Evolutionary conservation across 352 stramenopile species (phyloP), one percentile per base, ranked within the genome.

Genomic region (Phytopythium montanum): DNA sequence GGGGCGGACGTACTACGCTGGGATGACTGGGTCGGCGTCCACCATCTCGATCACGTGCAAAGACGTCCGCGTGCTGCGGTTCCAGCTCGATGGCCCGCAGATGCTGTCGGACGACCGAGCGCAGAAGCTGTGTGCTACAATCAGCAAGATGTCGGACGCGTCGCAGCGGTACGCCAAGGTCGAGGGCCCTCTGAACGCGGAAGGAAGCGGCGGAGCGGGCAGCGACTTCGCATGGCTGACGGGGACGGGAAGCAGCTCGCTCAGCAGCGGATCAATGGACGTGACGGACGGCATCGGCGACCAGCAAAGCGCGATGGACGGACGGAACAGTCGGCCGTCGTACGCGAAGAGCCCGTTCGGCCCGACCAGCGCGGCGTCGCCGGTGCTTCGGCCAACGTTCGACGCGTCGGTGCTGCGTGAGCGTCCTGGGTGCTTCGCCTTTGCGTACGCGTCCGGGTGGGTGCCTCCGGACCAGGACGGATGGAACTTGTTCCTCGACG

Each of bases 21-120:
- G 75, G 1, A 72, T 79, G 62, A 59, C 79, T 19, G 56, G 67
- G 5, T 71, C 64, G 45, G 68, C 67, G 25, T 82, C 75, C 2
- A 73, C 87, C 26, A 64, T 95, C 10, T 66, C 75, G 3, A 71
- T 95, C 21, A 76, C 62, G n/a, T 95, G 83, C 69, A 95, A 95
- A 55, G 85, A 95, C 60, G 72, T 91, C 5, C 78, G 85, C 4
- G 61, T 76, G 25, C 77, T 95, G 72, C 73, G 79, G 34, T 70
- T 95, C 46, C 79, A 93, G 48, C 34, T 93, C 14, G 79, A 88
- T 26, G 81, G 70, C 0, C 53, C 70, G 3, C 66, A 72, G 6
- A 66, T 69, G 18, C 61, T 79, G n/a, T 78, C 76, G 2, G 78
- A 93, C 42, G 83, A 91, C 25, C 62, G 61, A 26, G 64, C 66